Percentiles rank a stretch among this genome's conserved stretches.
Evolutionary conservation across 805 yeast genomes (phyloP).

Genomic region (Saturnispora sanitii): DNA sequence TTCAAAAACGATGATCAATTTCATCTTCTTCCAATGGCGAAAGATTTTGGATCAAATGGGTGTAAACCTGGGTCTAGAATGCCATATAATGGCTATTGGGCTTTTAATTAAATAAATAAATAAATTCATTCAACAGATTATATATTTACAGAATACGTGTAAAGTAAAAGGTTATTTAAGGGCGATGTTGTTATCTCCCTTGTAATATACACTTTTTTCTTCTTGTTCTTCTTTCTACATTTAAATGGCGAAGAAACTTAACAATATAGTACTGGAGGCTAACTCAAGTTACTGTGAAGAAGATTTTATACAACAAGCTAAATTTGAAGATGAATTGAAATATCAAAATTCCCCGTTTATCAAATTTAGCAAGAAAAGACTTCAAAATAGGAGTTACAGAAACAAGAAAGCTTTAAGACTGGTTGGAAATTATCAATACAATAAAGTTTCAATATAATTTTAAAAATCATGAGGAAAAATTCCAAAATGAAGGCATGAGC

Average conservation of each 20-base stretch:
- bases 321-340: no score
- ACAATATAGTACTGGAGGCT: no score
- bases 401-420: neutral
- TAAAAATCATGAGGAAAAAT: neutral
- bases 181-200: no score
- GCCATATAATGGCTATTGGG: conserved; percentile 8
- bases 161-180: neutral
- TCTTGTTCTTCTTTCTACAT: no score
- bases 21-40: conserved; percentile 5
- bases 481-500: neutral
- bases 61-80: neutral
- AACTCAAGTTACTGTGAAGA: no score
- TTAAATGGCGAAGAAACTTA: no score
- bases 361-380: neutral
- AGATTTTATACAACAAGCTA: no score
- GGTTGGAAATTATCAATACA: neutral
- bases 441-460: neutral
- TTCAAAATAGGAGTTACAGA: neutral
- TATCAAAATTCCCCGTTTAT: neutral
- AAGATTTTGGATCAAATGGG: conserved; percentile 3
- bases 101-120: neutral
- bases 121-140: neutral
- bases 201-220: no score
- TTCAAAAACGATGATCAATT: neutral
- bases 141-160: neutral